Evolutionary conservation across 202 grass and related monocot species (phyloP).

Genomic region (Elaeis oleifera): DNA sequence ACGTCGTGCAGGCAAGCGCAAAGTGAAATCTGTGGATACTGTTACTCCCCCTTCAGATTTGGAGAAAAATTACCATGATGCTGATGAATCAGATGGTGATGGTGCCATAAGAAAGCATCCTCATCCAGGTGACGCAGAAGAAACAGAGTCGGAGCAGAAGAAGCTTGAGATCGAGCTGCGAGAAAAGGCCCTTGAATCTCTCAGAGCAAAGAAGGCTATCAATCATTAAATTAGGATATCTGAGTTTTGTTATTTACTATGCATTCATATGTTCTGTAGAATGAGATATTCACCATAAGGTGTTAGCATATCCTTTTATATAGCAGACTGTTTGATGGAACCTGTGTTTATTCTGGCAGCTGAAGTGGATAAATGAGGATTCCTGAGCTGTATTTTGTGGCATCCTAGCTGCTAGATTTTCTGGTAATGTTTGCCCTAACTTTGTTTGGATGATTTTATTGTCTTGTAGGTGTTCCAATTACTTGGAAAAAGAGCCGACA

Average conservation of each 20-base stretch:
- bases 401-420: conserved; percentile 46
- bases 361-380: conserved; percentile 48
- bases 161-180: conserved; percentile 73
- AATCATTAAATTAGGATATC: conserved; percentile 36
- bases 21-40: conserved; percentile 30
- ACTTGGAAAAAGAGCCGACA: no score
- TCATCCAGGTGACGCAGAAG: conserved; percentile 16
- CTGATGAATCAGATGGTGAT: conserved; percentile 32
- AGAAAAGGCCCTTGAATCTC: conserved; percentile 65
- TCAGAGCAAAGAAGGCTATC: conserved; percentile 61
- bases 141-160: conserved; percentile 50
- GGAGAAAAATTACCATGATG: conserved; percentile 33
- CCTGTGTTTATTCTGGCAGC: conserved; percentile 62
- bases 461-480: no score
- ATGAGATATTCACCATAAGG: conserved; percentile 28
- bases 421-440: conserved; percentile 56
- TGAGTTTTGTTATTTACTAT: conserved; percentile 3
- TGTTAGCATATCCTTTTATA: conserved; percentile 40
- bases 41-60: conserved; percentile 30
- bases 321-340: conserved; percentile 38
- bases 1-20: conserved; percentile 40
- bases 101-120: conserved; percentile 36
- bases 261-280: conserved; percentile 31
- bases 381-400: conserved; percentile 53
- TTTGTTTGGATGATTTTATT: conserved; percentile 19